Percentiles rank a stretch among this genome's conserved stretches.
These are phyloP conservation scores for Cynara cardunculus DNA, from an alignment of 129 eudicot genomes.

Conservation along the genomic window DNA sequence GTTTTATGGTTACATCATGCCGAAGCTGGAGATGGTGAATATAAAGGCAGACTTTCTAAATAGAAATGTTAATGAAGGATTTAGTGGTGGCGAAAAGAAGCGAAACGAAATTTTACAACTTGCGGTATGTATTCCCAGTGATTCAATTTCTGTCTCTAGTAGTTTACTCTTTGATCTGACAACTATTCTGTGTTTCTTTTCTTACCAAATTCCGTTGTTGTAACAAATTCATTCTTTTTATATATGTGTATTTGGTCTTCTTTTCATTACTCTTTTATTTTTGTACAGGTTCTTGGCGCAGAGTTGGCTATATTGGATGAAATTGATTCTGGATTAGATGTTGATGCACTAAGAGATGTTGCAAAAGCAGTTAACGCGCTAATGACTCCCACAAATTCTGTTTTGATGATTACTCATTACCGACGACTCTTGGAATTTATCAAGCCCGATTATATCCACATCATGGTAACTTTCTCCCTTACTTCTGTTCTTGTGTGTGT, in stretches of 20 bases:
- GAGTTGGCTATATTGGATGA: slow-evolving; percentile 93
- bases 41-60: slow-evolving; percentile 78
- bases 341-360: slow-evolving; percentile 94
- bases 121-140: slow-evolving; percentile 54
- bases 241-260: not conserved
- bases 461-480: slow-evolving; percentile 58
- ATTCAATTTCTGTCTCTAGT: not conserved
- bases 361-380: slow-evolving; percentile 90
- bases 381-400: slow-evolving; percentile 71
- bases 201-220: not conserved
- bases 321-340: slow-evolving; percentile 98
- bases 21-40: slow-evolving; percentile 83
- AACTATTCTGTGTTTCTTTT: not conserved
- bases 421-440: slow-evolving; percentile 75
- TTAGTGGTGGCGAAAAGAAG: slow-evolving; percentile 99
- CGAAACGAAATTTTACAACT: slow-evolving; percentile 95
- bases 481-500: not conserved
- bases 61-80: slow-evolving; percentile 98
- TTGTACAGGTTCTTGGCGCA: slow-evolving; percentile 83
- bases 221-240: not conserved
- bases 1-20: slow-evolving; percentile 83
- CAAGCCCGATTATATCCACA: slow-evolving; percentile 77
- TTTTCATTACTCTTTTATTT: not conserved
- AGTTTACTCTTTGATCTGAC: not conserved
- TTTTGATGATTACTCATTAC: slow-evolving; percentile 96